These are phyloP conservation scores for Lentinula guzmanii DNA, from an alignment of 768 basidiomycete species.

Conservation along the genomic window DNA sequence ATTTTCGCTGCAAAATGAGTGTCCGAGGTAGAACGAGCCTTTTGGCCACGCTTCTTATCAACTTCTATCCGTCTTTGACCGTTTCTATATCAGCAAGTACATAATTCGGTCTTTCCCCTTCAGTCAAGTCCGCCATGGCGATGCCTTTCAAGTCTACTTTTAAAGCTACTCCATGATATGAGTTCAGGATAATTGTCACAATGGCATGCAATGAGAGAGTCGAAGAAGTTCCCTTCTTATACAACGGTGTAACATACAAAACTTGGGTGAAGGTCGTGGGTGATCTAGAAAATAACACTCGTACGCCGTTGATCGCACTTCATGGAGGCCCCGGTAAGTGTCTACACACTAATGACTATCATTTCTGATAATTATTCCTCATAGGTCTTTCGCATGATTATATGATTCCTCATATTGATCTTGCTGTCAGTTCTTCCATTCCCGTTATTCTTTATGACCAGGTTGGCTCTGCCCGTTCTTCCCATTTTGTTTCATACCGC, in stretches of 20 bases:
- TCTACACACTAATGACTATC: background rate
- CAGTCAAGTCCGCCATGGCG: background rate
- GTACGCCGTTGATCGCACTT: conserved; percentile 30
- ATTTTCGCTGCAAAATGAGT: no score
- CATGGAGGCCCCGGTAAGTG: conserved; percentile 40
- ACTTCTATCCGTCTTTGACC: no score
- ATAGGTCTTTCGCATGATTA: conserved; percentile 9
- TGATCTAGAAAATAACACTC: background rate
- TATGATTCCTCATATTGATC: background rate
- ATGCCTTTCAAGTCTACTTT: background rate
- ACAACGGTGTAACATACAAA: background rate
- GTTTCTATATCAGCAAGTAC: background rate
- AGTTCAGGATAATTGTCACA: background rate
- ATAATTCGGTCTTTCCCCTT: background rate
- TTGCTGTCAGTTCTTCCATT: conserved; percentile 16
- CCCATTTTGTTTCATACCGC: conserved; percentile 24
- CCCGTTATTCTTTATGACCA: conserved; percentile 50
- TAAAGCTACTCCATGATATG: no score
- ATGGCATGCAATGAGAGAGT: background rate
- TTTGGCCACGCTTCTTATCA: no score
- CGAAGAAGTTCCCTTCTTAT: background rate
- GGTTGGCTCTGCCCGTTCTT: conserved; percentile 39
- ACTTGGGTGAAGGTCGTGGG: background rate
- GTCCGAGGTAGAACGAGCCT: no score
- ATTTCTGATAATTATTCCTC: background rate